Evolutionary conservation across 1,139 yeast species (phyloP).

Genomic region (Scheffersomyces parashehatae): DNA sequence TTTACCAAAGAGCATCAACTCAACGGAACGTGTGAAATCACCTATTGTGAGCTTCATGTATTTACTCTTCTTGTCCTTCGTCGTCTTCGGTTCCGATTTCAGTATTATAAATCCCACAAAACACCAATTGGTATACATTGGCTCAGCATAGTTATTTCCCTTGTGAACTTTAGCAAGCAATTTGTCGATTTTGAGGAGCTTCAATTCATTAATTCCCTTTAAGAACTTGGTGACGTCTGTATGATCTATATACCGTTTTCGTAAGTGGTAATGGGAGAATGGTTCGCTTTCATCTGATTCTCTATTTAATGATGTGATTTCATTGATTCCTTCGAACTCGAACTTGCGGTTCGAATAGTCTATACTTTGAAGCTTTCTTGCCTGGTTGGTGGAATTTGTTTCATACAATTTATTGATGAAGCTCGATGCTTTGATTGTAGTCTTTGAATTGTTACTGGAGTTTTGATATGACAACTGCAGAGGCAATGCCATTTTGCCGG

Average conservation of each 20-base stretch:
- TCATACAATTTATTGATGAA: slow-evolving; percentile 12
- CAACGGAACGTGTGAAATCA: slow-evolving; percentile 58
- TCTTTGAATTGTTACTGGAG: not conserved
- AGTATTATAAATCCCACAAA: slow-evolving; percentile 64
- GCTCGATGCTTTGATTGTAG: slow-evolving; percentile 6
- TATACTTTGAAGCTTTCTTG: slow-evolving; percentile 7
- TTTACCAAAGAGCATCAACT: slow-evolving; percentile 63
- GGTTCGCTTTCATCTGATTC: slow-evolving; percentile 14
- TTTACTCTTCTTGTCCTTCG: slow-evolving; percentile 42
- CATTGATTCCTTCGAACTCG: slow-evolving; percentile 17
- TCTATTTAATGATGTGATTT: slow-evolving; percentile 6
- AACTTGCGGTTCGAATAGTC: slow-evolving; percentile 18
- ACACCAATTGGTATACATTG: slow-evolving; percentile 74
- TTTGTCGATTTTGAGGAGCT: slow-evolving; percentile 56
- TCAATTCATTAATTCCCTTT: slow-evolving; percentile 26
- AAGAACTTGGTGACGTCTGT: slow-evolving; percentile 27
- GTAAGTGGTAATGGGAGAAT: slow-evolving; percentile 16
- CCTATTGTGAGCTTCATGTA: slow-evolving; percentile 67
- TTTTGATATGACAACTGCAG: no score
- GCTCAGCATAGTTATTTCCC: slow-evolving; percentile 71
- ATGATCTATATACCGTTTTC: slow-evolving; percentile 47
- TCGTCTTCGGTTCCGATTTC: slow-evolving; percentile 56
- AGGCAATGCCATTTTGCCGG: not conserved
- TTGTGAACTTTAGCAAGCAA: slow-evolving; percentile 57
- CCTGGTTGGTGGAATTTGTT: slow-evolving; percentile 8